Base-by-base conservation (phyloP, 495 filamentous ascomycete species). In the Apiosordaria backusii region DNA sequence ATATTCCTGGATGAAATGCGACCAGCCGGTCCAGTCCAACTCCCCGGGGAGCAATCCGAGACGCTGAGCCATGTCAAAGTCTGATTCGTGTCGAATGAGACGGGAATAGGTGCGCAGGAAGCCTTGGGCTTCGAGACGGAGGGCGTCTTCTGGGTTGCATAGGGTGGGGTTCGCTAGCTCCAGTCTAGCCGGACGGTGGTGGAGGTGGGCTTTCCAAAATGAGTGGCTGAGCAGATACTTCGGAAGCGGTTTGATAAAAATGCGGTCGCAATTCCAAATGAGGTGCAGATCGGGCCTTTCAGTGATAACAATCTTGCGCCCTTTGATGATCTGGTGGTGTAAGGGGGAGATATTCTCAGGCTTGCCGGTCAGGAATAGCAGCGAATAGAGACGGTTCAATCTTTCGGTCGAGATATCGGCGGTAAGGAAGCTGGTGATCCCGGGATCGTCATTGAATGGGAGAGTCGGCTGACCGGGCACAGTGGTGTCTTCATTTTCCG, bases 171-270 rank as follows among this genome's bases (percentile, higher is more conserved):
- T 45, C 35, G 35, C 10, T 13, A 45, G 10, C 6, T 45, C 35
- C 35, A 45, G 10, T 45, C 35, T 45, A 13, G 9, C 35, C 10
- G 35, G 35, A 3, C 35, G 35, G 35, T 45, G 35, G 10, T 45
- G 35, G 23, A 65, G 27, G 54, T 65, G 35, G 54, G 25, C 18
- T 0, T 61, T 19, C 80, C 78, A 81, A 61, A 83, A 79, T 1
- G 73, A 53, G 3, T 69, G n/a, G 5, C 70, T 67, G 0, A 81
- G 67, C 0, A 82, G 70, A 53, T 74, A 82, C 19, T 66, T 61
- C 3, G 79, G 79, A 9, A 82, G 50, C 0, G 79, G 79, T 35
- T 82, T 81, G 40, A 81, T 21, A 58, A 72, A 76, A 1, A 81
- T 69, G 1, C 59, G 69, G 26, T 71, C 22, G 24, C 70, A n/a